These are phyloP conservation scores for Dillenia suffruticosa DNA, from an alignment of 164 flowering plant genomes.

Conservation along the genomic window DNA sequence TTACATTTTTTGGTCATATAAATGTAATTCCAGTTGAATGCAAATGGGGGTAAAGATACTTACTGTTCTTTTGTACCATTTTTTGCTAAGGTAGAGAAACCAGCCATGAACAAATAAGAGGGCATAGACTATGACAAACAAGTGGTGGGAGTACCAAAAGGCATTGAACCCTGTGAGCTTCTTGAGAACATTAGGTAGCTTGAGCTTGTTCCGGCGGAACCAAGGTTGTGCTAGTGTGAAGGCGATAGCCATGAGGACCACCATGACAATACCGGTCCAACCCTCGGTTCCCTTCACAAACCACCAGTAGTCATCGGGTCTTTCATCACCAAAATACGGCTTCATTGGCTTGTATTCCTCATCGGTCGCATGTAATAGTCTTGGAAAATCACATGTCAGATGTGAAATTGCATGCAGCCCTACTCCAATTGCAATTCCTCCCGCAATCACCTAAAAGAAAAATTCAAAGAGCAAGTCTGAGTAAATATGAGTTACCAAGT, in stretches of 20 bases:
- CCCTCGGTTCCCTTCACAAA: slow-evolving; percentile 70
- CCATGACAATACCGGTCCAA: slow-evolving; percentile 67
- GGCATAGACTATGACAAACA: slow-evolving; percentile 60
- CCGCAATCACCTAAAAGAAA: slow-evolving; percentile 41
- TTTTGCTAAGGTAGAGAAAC: slow-evolving; percentile 53
- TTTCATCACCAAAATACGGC: slow-evolving; percentile 38
- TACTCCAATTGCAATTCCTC: slow-evolving; percentile 58
- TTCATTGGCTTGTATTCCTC: slow-evolving; percentile 52
- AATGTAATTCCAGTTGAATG: background rate
- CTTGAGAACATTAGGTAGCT: slow-evolving; percentile 47
- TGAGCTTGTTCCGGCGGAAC: slow-evolving; percentile 52
- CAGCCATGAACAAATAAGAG: slow-evolving; percentile 58
- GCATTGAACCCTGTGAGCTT: slow-evolving; percentile 77
- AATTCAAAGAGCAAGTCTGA: no score
- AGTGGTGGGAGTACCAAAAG: slow-evolving; percentile 86
- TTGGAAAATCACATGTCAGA: slow-evolving; percentile 72
- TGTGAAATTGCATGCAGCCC: slow-evolving; percentile 56
- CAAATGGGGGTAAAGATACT: slow-evolving; percentile 5
- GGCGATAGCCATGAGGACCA: slow-evolving; percentile 67
- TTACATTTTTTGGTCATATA: no score
- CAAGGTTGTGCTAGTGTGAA: slow-evolving; percentile 62
- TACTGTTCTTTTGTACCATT: slow-evolving; percentile 78
- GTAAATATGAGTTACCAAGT: no score
- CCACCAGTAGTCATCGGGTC: slow-evolving; percentile 63
- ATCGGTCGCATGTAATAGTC: slow-evolving; percentile 50